Evolutionary conservation across 192 early-diverging fungal genomes (phyloP).

Genomic region (Mortierella alpina): DNA sequence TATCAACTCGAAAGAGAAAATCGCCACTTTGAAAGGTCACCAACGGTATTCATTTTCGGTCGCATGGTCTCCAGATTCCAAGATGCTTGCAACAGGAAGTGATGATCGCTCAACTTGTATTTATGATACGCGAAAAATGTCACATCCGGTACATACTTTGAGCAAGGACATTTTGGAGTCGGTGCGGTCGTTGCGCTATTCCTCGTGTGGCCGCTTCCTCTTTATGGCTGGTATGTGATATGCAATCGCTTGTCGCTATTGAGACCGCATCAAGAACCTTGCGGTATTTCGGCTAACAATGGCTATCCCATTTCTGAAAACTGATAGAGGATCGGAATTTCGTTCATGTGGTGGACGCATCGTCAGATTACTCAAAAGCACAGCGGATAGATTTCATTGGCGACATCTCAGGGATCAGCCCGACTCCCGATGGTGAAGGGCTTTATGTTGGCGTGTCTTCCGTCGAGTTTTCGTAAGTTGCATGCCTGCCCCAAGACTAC

Average conservation of each 20-base stretch:
- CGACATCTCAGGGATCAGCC: constrained; percentile 44
- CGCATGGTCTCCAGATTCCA: constrained; percentile 47
- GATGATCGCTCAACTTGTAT: constrained; percentile 39
- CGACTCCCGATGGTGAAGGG: constrained; percentile 41
- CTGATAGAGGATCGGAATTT: constrained; percentile 35
- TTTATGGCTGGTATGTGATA: constrained; percentile 35
- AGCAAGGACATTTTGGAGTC: constrained; percentile 22
- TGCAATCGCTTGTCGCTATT: too few species aligned
- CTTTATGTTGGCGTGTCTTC: constrained; percentile 33
- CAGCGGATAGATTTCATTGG: constrained; percentile 48
- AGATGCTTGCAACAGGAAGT: constrained; percentile 37
- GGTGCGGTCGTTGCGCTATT: constrained; percentile 44
- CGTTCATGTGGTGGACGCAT: constrained; percentile 42
- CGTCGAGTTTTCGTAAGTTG: constrained; percentile 36
- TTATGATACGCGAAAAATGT: constrained; percentile 39
- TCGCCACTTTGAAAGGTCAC: constrained; percentile 39
- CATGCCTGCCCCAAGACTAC: neutral
- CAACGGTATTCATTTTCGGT: constrained; percentile 34
- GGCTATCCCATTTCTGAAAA: neutral
- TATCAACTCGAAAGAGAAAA: constrained; percentile 35
- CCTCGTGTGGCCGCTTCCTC: constrained; percentile 38
- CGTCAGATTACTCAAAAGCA: constrained; percentile 28
- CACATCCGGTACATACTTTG: constrained; percentile 23
- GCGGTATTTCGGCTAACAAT: too few species aligned
- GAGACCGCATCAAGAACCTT: too few species aligned